Evolutionary conservation across 345 rosid species (phyloP), one percentile per base, ranked within the genome.

Genomic region (Lepidium sativum): DNA sequence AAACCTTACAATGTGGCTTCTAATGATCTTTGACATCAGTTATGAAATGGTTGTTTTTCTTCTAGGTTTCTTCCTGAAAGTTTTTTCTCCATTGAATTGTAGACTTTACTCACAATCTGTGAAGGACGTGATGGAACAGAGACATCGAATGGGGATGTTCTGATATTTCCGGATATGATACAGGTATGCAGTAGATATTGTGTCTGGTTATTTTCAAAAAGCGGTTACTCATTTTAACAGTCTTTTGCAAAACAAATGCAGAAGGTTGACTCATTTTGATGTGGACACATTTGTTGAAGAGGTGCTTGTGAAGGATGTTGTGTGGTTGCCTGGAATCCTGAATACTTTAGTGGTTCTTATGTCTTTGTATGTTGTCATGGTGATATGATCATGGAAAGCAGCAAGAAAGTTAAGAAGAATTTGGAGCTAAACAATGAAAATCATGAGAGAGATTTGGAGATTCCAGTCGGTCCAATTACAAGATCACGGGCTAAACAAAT

Each of bases 221-320:
- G 40, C 2, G 5, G 9, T 20, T 5, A 59, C 54, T 69, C 44
- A 37, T 8, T 44, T 53, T 69, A 62, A 63, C 4, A 45, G 63
- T 54, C 37, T 55, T 17, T 27, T 27, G 31, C 5, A 27, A 27
- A 27, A 67, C 13, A 32, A 71, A 10, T 87, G 86, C 86, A 92
- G 98, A 89, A 90, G 96, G 80, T 82, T 94, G 80, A 94, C 99
- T 11, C 99, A 94, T 83, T 94, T 90, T 74, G 99, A 94, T 64
- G 96, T 94, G 11, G 99, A 94, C 69, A 90, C 96, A 27, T 94
- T 94, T 76, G 97, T 90, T n/a, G 99, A 94, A 67, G 99, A 90
- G 80, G 95, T 94, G 40, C 99, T 94, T 42, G 97, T 90, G 64
- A 90, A 90, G 74, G 84, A 86, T 71, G 84, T 86, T 43, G 96